Evolutionary conservation across 441 rosid species (phyloP), one percentile per base, ranked within the genome.

Genomic region (Gossypium aridum): DNA sequence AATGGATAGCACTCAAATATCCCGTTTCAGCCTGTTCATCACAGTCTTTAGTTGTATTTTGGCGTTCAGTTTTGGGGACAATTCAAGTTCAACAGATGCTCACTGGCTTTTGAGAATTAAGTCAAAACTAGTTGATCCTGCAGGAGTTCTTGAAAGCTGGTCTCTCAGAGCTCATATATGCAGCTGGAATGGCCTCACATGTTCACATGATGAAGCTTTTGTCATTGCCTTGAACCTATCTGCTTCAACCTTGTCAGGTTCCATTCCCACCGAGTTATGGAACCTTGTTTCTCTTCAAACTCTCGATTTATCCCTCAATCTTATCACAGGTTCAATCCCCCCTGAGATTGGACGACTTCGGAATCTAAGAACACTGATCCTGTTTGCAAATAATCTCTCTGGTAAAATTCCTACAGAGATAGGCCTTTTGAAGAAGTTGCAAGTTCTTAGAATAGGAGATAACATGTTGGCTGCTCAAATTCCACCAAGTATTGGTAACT

Each of bases 381-480:
- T 95, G 55, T 80, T 86, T 80, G 78, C 94, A 8, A 95, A 95
- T 78, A 80, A 17, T 75, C 87, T 95, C 72, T 86, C 88, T 4
- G 97, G 99, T 20, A 37, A 64, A 63, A 86, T 92, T 80, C 98
- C 98, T 26, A 75, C 83, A 47, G 89, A 88, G 78, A 80, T 95
- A n/a, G 85, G 88, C 69, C 76, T 78, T 61, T 82, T 95, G 82
- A 83, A 80, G 71, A 88, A 85, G 53, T 80, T 95, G 80, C 85
- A 84, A 71, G 88, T 91, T 45, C 85, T 95, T 8, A 83, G 92
- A 74, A 72, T 91, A 7, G 99, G 99, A 60, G 83, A 90, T 59
- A 95, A 95, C 80, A 47, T 76, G 66, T 72, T 95, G 47, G 59
- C 78, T 9, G 98, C 98, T 56, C 75, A 85, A 23, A 90, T 95